Conservation (phyloP, 345 rosid genomes). For the Pistacia integerrima region DNA sequence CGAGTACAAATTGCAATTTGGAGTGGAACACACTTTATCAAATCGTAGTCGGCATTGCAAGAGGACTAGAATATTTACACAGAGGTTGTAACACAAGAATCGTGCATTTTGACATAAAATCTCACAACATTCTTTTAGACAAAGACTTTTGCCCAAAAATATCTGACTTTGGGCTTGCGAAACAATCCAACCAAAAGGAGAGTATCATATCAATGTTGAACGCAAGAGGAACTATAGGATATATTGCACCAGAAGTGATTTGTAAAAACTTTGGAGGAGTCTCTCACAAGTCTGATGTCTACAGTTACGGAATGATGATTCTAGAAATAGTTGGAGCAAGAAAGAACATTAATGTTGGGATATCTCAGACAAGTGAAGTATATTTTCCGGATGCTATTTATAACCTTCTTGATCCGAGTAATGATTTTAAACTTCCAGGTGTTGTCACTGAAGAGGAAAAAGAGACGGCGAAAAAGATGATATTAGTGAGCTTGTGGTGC, state of each 20-base stretch:
- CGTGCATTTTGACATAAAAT: conserved; percentile 54
- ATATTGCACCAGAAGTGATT: conserved; percentile 51
- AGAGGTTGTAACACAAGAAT: conserved; percentile 53
- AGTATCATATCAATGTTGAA: conserved; percentile 38
- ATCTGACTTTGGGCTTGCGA: conserved; percentile 56
- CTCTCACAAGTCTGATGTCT: conserved; percentile 47
- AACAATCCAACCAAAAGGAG: conserved; percentile 34
- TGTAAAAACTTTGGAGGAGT: conserved; percentile 36
- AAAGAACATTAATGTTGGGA: conserved; percentile 7
- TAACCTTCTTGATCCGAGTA: conserved; percentile 24
- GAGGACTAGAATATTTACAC: conserved; percentile 58
- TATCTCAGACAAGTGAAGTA: conserved; percentile 25
- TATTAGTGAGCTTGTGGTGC: conserved; percentile 46
- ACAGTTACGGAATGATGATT: conserved; percentile 54
- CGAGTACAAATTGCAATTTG: background rate
- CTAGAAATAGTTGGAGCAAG: conserved; percentile 43
- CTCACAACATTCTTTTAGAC: conserved; percentile 49
- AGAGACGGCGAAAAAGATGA: conserved; percentile 28
- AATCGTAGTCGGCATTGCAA: conserved; percentile 37
- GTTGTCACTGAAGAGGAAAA: conserved; percentile 16
- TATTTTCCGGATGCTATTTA: conserved; percentile 42
- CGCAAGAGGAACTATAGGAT: conserved; percentile 45
- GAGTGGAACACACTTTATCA: conserved; percentile 23
- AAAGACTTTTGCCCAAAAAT: conserved; percentile 39
- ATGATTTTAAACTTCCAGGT: background rate